These are phyloP conservation scores for Posidonia oceanica DNA, from an alignment of 116 monocot species.

Conservation along the genomic window DNA sequence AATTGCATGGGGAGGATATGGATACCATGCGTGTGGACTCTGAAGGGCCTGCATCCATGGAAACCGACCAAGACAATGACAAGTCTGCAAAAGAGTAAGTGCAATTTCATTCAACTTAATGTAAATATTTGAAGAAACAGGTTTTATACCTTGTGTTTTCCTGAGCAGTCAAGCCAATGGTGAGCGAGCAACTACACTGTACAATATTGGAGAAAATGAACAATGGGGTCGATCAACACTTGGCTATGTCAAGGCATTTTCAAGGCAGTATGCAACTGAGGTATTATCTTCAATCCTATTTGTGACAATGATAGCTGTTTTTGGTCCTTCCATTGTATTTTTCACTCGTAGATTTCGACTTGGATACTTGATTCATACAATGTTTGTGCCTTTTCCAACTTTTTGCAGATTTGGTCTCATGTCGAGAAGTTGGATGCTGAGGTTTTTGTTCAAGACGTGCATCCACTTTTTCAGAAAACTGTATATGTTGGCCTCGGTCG, in stretches of 20 bases:
- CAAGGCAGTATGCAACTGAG: slow-evolving; percentile 88
- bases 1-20: slow-evolving; percentile 21
- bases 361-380: too few relatives aligned
- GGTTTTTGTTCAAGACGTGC: slow-evolving; percentile 38
- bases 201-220: slow-evolving; percentile 61
- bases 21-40: slow-evolving; percentile 41
- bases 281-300: slow-evolving; percentile 14
- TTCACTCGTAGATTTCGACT: too few relatives aligned
- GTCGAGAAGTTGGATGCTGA: slow-evolving; percentile 55
- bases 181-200: slow-evolving; percentile 18
- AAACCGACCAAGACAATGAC: slow-evolving; percentile 50
- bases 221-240: slow-evolving; percentile 85
- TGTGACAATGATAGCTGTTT: too few relatives aligned
- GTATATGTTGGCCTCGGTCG: slow-evolving; percentile 57
- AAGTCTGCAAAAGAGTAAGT: slow-evolving; percentile 26
- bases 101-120: neutral
- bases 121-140: neutral
- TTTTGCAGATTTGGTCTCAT: slow-evolving; percentile 77
- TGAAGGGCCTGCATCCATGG: slow-evolving; percentile 57
- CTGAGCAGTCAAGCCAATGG: slow-evolving; percentile 27
- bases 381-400: neutral
- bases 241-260: slow-evolving; percentile 81
- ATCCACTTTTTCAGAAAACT: slow-evolving; percentile 56
- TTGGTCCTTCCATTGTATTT: too few relatives aligned
- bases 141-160: slow-evolving; percentile 1